These are phyloP conservation scores for Parathielavia appendiculata DNA, from an alignment of 495 filamentous ascomycete genomes.

Conservation along the genomic window DNA sequence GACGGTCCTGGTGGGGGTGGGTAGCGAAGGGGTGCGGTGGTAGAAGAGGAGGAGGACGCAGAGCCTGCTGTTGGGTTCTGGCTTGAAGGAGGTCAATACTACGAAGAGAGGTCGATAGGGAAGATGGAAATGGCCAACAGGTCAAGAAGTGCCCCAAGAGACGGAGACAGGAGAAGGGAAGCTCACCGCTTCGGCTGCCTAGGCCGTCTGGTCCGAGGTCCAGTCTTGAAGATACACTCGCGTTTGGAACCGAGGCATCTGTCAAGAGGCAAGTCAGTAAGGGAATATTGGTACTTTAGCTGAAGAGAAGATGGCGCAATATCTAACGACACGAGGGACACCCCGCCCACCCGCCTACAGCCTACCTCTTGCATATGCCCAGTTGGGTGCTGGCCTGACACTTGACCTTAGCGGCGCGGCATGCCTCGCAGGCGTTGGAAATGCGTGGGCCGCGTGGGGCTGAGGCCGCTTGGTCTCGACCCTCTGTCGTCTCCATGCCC, in stretches of 20 bases:
- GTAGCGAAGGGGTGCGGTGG: not conserved
- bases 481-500: conserved; percentile 3
- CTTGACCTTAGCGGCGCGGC: conserved; percentile 42
- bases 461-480: not conserved
- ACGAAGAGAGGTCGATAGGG: not conserved
- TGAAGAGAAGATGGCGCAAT: not conserved
- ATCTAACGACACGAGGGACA: not conserved
- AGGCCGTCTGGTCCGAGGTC: conserved; percentile 40
- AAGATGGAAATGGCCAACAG: not conserved
- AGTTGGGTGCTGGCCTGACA: conserved; percentile 40
- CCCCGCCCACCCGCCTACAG: not conserved
- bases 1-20: conserved; percentile 34
- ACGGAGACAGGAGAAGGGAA: not conserved
- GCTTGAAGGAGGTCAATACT: not conserved
- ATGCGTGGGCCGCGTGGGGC: conserved; percentile 27
- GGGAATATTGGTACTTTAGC: not conserved
- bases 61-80: conserved; percentile 1
- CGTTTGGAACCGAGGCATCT: conserved; percentile 46
- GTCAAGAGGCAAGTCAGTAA: not conserved
- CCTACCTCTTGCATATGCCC: conserved; percentile 46
- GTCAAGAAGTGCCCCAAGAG: not conserved
- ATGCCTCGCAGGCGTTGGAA: conserved; percentile 45
- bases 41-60: not conserved
- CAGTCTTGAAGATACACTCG: conserved; percentile 46
- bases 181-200: conserved; percentile 35